Conservation (phyloP, 108 stramenopile species). For the Schizochytrium sp. region DNA sequence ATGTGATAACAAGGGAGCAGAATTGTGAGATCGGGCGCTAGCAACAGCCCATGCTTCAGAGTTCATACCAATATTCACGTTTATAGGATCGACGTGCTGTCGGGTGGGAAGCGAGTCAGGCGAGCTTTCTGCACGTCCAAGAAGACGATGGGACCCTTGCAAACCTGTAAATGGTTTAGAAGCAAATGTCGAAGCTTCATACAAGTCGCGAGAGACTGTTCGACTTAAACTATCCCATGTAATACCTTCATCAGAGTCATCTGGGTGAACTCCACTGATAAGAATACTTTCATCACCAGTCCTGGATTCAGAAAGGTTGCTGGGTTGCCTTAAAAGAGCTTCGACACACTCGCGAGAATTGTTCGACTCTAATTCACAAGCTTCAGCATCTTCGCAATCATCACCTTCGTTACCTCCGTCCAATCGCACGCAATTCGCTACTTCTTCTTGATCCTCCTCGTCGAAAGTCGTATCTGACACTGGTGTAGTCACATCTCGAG, state of each 20-base stretch:
- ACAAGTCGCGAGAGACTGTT: conserved; percentile 13
- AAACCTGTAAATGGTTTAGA: background rate
- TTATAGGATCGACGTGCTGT: background rate
- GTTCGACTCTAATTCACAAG: no score
- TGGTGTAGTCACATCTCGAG: no score
- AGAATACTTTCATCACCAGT: no score
- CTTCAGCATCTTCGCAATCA: no score
- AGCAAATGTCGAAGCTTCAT: background rate
- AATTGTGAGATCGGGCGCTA: background rate
- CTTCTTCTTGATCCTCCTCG: no score
- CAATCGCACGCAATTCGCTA: no score
- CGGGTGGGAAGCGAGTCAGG: background rate
- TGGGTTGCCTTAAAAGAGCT: no score
- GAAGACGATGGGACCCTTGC: background rate
- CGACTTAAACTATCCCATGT: background rate
- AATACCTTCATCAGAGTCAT: background rate
- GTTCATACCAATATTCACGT: background rate
- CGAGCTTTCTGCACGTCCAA: conserved; percentile 18
- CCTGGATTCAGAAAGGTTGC: no score
- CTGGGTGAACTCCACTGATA: background rate
- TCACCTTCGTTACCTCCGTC: no score
- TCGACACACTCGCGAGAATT: no score
- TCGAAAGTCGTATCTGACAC: no score
- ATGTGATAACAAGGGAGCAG: background rate
- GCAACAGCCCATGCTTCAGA: background rate